These are phyloP conservation scores for Nicotiana tomentosiformis DNA, from an alignment of 257 asterid species.

Conservation along the genomic window DNA sequence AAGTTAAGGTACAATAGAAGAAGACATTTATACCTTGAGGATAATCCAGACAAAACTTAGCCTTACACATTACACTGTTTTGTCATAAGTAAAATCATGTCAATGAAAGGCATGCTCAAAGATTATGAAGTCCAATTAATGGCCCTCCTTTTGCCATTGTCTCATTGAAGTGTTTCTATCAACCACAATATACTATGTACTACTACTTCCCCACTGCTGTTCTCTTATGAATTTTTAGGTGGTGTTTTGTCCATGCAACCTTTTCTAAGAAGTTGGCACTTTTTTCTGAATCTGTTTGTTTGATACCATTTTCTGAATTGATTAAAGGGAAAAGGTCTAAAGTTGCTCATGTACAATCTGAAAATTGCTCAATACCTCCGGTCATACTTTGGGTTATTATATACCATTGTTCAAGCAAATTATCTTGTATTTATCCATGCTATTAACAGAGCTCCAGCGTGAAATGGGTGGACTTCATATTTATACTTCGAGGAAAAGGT, in stretches of 20 bases:
- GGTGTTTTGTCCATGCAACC: neutral
- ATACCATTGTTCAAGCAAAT: neutral
- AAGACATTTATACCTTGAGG: slow-evolving; percentile 25
- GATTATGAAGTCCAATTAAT: slow-evolving; percentile 27
- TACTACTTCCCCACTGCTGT: neutral
- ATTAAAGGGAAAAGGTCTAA: too few species aligned
- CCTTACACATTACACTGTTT: slow-evolving; percentile 40
- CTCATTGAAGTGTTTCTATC: slow-evolving; percentile 58
- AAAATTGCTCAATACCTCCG: neutral
- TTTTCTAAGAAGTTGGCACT: neutral
- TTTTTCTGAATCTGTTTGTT: neutral
- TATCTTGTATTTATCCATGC: neutral
- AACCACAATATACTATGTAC: slow-evolving; percentile 8
- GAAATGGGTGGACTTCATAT: neutral
- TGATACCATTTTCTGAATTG: neutral
- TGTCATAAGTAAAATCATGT: slow-evolving; percentile 49
- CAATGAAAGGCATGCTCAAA: slow-evolving; percentile 43
- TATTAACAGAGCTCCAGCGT: neutral
- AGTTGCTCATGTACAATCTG: too few species aligned
- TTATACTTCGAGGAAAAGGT: too few species aligned
- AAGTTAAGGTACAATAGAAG: neutral
- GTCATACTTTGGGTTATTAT: neutral
- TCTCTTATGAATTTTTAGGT: neutral
- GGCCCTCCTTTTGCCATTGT: slow-evolving; percentile 26
- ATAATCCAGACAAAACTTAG: slow-evolving; percentile 44